Base-by-base conservation (phyloP, 2,329 filamentous ascomycete genomes). In the Nannizzia gypsea region DNA sequence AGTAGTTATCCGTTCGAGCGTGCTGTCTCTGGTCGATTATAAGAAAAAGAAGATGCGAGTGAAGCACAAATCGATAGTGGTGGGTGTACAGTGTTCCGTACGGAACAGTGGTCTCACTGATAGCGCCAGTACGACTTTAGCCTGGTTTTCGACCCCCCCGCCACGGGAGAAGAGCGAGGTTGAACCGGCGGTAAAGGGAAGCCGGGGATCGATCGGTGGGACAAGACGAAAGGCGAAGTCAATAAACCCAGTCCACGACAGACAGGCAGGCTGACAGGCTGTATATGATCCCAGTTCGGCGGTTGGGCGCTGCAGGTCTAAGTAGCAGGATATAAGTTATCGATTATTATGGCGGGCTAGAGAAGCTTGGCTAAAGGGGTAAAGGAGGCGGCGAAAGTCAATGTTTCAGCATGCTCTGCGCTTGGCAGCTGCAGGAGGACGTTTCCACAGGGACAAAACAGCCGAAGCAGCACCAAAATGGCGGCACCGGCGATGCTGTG, bases 391-490 rank as follows among this genome's bases (percentile, higher is more conserved):
- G 48, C 48, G n/a, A 54, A 54, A 54, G 48, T 54, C 48, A 54
- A 54, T 57, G 55, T 57, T 57, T 57, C 55, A 57, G 55, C 55
- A 57, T 40, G 20, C n/a, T 22, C n/a, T 56, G 54, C 54, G 36
- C 54, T 38, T 26, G 22, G 13, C 34, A 34, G 24, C 22, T 17
- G 26, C 34, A 57, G 55, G 34, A 28, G 36, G 17, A 15, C 24
- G 48, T 40, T 24, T 57, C 28, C 48, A 54, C 26, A 15, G 20
- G 13, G 48, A 34, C 48, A 31, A 54, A 34, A 34, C 48, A 34
- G 15, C 28, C 28, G 48, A 26, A 54, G 48, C 24, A 31, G 13
- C 48, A 54, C 48, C 22, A 48, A 20, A 26, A 22, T 13, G 24
- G 3, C 11, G 26, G 11, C 20, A 15, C 20, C 5, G 5, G 15